Evolutionary conservation across 164 flowering plant species (phyloP).

Genomic region (Dillenia suffruticosa): DNA sequence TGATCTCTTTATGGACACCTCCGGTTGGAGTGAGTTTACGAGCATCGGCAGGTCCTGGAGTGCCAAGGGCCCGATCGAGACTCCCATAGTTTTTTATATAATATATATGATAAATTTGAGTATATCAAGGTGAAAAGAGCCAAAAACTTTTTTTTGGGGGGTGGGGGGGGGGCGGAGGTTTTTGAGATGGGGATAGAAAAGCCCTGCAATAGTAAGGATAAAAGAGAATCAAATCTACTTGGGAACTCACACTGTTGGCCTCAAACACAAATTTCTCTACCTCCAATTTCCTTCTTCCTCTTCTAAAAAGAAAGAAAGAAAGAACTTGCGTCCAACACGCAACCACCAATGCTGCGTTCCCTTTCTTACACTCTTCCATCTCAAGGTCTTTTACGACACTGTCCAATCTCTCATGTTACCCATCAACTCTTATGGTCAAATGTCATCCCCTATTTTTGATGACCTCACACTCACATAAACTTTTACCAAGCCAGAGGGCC

Average conservation of each 20-base stretch:
- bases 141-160: too few species aligned
- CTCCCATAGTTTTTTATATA: too few species aligned
- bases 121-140: too few species aligned
- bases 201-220: too few species aligned
- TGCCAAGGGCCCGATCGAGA: too few species aligned
- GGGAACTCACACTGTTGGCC: conserved; percentile 1
- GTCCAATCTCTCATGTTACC: conserved; percentile 1
- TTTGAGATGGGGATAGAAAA: too few species aligned
- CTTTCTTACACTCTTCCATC: conserved; percentile 6
- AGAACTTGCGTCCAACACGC: conserved; percentile 26
- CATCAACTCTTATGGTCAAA: background rate
- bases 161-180: too few species aligned
- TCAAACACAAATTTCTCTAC: background rate
- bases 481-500: background rate
- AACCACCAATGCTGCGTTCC: conserved; percentile 12
- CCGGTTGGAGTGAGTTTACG: too few species aligned
- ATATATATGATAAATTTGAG: too few species aligned
- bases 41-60: too few species aligned
- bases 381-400: background rate
- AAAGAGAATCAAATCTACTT: background rate
- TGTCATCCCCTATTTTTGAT: background rate
- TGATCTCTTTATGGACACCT: too few species aligned
- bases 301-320: background rate
- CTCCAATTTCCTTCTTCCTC: background rate
- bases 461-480: background rate